phyloP scores from a whole-genome alignment of 177 flowering plant genomes.

The Vitis hybrid region DNA sequence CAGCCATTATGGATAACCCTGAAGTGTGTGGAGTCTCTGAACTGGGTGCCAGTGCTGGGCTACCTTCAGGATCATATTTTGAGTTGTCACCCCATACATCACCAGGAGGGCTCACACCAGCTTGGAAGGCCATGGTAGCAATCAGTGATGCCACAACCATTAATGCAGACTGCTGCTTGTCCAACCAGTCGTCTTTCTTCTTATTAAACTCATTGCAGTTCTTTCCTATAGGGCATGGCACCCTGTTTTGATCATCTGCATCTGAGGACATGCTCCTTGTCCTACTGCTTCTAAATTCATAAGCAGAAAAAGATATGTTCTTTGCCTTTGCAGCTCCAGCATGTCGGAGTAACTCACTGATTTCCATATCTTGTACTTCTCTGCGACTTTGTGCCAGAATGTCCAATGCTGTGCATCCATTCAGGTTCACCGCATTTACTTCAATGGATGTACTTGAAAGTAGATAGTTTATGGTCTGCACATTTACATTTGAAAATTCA shows the following conservation, averaged over 20 bases:
- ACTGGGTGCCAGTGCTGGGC: background rate
- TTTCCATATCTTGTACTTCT: background rate
- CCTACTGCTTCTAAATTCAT: too few species aligned
- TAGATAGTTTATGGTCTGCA: constrained; percentile 4
- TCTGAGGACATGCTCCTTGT: background rate
- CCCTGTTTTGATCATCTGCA: background rate
- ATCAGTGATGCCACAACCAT: background rate
- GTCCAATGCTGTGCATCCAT: constrained; percentile 9
- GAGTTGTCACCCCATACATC: background rate
- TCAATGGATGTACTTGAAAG: background rate
- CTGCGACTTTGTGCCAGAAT: background rate
- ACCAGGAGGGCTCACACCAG: background rate
- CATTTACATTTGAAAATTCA: background rate
- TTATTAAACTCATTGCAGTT: background rate
- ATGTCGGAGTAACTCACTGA: background rate
- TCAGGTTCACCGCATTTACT: background rate
- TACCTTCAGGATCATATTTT: too few species aligned
- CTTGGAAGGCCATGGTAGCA: constrained; percentile 1
- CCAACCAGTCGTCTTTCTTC: background rate
- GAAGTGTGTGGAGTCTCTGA: background rate
- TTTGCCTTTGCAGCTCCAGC: background rate
- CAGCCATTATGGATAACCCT: constrained; percentile 1
- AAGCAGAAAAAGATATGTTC: too few species aligned
- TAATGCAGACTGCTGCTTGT: background rate
- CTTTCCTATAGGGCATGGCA: too few species aligned